Evolutionary conservation across 2,329 filamentous ascomycete genomes (phyloP), one percentile per base, ranked within the genome.

Genomic region (Alternaria hordeiaustralica): DNA sequence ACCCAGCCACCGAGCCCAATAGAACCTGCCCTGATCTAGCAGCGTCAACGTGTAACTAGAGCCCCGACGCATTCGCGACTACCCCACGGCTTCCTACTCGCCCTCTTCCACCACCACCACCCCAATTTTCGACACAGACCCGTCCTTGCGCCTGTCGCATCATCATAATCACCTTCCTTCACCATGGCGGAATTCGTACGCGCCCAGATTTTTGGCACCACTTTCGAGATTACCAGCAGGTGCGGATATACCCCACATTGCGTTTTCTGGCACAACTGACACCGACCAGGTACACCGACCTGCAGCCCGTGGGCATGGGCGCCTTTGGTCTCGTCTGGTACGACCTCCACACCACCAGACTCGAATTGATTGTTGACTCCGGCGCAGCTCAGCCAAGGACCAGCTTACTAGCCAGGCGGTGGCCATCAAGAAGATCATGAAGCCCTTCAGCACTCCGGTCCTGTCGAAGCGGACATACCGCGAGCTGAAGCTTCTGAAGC

Each of bases 381-480:
- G 9, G 55, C 61, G 57, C 80, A 98, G 95, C 84, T 98, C 96
- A 69, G 96, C 96, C 62, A 95, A 94, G 84, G 96, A 99, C 82
- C 94, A 98, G 85, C 93, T 99, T 82, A 98, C 96, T 64, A 92
- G 89, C 80, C 94, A 97, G 82, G 94, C 94, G 82, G 96, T 99
- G 66, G 96, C 96, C 63, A 94, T 99, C 80, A 99, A 99, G 88
- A 99, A 99, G 89, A 99, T 99, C 79, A 98, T 99, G 95, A 99
- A 98, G 86, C 96, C 96, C 10, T 99, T 99, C 84, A 97, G 94
- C 87, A 99, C 96, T n/a, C 94, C 96, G 1, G 96, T 99, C 63
- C 87, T 99, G 51, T 96, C 96, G 63, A 99, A 99, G 86, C 89
- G 96, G 79, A 99, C 96, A 71, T 99, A 99, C 82, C 90, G 96